A percentile compares a stretch with the other conserved stretches of the same genome.
Evolutionary conservation across 805 yeast genomes (phyloP).

Genomic region (Pichia occidentalis): DNA sequence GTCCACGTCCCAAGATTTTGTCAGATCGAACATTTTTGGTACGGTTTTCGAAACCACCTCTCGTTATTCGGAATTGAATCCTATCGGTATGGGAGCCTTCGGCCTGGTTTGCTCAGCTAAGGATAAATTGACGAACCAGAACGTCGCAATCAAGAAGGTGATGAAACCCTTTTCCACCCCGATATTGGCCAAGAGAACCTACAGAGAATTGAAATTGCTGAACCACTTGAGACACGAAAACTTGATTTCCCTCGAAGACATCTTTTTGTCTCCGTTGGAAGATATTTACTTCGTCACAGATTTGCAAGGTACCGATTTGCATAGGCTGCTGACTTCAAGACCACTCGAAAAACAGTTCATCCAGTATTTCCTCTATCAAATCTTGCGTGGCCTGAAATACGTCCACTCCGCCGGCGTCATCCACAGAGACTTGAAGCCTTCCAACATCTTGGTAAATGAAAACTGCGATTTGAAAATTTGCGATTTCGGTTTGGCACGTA

Average conservation of each 20-base stretch:
- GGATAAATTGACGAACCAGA: conserved; percentile 83
- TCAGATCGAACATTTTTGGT: conserved; percentile 87
- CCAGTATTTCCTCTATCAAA: conserved; percentile 94
- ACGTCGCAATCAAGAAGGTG: conserved; percentile 94
- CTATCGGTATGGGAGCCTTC: conserved; percentile 99
- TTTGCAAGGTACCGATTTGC: conserved; percentile 93
- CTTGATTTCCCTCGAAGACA: conserved; percentile 86
- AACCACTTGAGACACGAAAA: conserved; percentile 94
- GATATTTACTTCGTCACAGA: conserved; percentile 96
- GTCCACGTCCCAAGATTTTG: conserved; percentile 34
- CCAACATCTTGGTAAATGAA: conserved; percentile 60
- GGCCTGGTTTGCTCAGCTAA: conserved; percentile 96
- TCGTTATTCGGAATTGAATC: conserved; percentile 85
- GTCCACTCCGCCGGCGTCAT: conserved; percentile 94
- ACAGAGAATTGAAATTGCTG: conserved; percentile 87
- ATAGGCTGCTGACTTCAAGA: conserved; percentile 81
- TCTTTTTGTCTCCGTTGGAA: conserved; percentile 88
- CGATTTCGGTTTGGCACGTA: conserved; percentile 71
- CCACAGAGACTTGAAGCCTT: conserved; percentile 80
- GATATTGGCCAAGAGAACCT: conserved; percentile 92
- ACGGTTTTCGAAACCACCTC: conserved; percentile 91
- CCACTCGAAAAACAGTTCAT: conserved; percentile 95
- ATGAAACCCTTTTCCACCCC: conserved; percentile 96
- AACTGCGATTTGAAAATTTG: conserved; percentile 76
- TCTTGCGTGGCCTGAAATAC: conserved; percentile 86